phyloP scores from a whole-genome alignment of 202 grass and related monocot genomes.

The Brachypodium distachyon region DNA sequence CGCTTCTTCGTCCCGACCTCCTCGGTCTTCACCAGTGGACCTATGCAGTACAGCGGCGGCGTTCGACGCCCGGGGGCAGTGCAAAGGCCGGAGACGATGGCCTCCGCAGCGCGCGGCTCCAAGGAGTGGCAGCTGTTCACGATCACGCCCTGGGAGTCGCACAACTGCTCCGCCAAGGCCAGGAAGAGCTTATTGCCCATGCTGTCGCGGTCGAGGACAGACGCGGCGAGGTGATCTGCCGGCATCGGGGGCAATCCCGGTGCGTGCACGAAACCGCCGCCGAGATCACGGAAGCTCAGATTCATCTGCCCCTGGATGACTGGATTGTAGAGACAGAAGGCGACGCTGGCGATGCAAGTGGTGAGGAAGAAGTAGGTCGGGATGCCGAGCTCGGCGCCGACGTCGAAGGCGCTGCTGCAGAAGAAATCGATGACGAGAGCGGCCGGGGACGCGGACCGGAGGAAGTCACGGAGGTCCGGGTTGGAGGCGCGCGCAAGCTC shows the following conservation, averaged over 20 bases:
- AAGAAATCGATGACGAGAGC: conserved; percentile 53
- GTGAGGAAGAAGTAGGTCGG: conserved; percentile 44
- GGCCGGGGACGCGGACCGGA: conserved; percentile 10
- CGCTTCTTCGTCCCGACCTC: not conserved
- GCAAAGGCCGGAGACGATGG: conserved; percentile 15
- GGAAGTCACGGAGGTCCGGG: conserved; percentile 11
- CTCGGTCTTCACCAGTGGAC: conserved; percentile 20
- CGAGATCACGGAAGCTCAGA: conserved; percentile 25
- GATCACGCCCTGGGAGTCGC: conserved; percentile 24
- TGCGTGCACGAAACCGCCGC: not conserved
- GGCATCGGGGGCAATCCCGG: conserved; percentile 38
- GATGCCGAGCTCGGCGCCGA: conserved; percentile 38
- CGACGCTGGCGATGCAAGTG: not conserved
- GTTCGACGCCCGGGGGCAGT: not conserved
- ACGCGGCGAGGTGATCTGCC: conserved; percentile 7
- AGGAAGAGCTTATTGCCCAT: not conserved
- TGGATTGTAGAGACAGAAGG: conserved; percentile 8
- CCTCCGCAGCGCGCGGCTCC: conserved; percentile 24
- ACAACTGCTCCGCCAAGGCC: not conserved
- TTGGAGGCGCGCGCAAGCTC: conserved; percentile 4
- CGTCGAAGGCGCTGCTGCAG: conserved; percentile 23
- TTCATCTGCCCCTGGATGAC: conserved; percentile 1
- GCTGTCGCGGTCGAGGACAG: conserved; percentile 18
- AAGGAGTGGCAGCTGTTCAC: conserved; percentile 48
- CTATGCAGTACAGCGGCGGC: conserved; percentile 34